Base-by-base conservation (phyloP, 495 filamentous ascomycete genomes). In the Cladorrhinum samala region DNA sequence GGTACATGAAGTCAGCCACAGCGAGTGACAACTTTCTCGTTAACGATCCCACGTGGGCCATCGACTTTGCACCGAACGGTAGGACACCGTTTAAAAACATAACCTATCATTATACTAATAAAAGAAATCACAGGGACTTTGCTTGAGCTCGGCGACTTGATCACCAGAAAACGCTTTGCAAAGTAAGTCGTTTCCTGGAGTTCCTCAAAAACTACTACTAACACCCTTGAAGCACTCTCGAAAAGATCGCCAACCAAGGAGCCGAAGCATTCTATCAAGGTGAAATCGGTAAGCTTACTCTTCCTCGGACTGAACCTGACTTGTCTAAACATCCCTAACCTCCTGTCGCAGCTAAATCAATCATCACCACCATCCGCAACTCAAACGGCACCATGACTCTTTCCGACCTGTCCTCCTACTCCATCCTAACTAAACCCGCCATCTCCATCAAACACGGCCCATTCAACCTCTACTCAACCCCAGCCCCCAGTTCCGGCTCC, bases 381-480 rank as follows among this genome's bases (percentile, higher is more conserved):
- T 61, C 69, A 1, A 86, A 89, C 50, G 91, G 91, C 7, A 91
- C 81, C 2, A 90, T 96, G 87, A 92, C 87, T 0, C 63, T 94
- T 1, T 74, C 82, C 0, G 91, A 96, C 60, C 68, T 96, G 21
- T 70, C 69, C 27, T 81, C 79, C 47, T 96, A 95, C 63, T 69
- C 75, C 0, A 75, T 86, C 8, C 76, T 77, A 0, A 72, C 84
- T 25, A 74, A 87, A 16, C 70, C 82, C 7, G 70, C 83, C 0
- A 69, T 84, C 0, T 74, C 76, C 56, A 87, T 92, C 52, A 69
- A 80, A 9, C 96, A 93, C 62, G 77, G 86, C 0, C 83, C 78
- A 19, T 89, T 79, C 61, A 83, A 75, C 43, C 68, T 96, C 14
- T 83, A 77, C 25, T 79, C 81, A 17, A 81, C 82, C 9, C 80